These are phyloP conservation scores for Lentinus tigrinus DNA, from an alignment of 768 basidiomycete species.

Conservation along the genomic window DNA sequence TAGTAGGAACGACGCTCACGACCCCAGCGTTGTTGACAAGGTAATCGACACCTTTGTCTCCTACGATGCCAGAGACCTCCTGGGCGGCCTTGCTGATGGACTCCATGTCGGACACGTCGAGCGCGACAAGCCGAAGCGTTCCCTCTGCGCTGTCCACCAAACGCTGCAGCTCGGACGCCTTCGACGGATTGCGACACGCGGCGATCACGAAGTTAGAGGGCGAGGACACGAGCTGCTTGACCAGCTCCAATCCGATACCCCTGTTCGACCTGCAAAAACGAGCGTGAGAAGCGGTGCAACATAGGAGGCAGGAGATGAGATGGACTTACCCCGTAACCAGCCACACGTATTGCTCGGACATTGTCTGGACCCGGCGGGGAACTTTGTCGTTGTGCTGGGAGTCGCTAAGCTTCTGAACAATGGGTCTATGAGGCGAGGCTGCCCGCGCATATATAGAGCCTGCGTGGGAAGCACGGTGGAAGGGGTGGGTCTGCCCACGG, in stretches of 20 bases:
- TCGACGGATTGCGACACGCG: conserved; percentile 27
- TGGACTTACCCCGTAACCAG: too few relatives aligned
- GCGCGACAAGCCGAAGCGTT: conserved; percentile 31
- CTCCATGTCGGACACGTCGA: conserved; percentile 29
- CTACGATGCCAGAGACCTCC: conserved; percentile 25
- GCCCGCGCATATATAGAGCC: too few relatives aligned
- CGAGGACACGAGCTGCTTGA: conserved; percentile 22
- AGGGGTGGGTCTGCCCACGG: too few relatives aligned
- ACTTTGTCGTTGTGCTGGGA: too few relatives aligned
- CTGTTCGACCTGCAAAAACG: conserved; percentile 22
- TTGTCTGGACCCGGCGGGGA: too few relatives aligned
- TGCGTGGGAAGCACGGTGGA: too few relatives aligned
- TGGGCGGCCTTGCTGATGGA: conserved; percentile 26
- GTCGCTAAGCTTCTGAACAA: too few relatives aligned
- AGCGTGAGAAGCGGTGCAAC: too few relatives aligned
- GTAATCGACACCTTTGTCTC: conserved; percentile 33
- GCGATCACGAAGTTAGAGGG: conserved; percentile 30
- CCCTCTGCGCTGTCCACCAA: conserved; percentile 25
- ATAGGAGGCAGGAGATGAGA: too few relatives aligned
- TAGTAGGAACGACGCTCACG: too few relatives aligned
- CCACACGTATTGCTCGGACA: too few relatives aligned
- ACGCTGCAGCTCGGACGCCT: conserved; percentile 20
- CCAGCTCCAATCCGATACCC: conserved; percentile 30
- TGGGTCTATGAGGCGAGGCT: too few relatives aligned
- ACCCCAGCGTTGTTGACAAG: conserved; percentile 39